A percentile compares a stretch with the other conserved stretches of the same genome.
phyloP scores from a whole-genome alignment of 441 rosid genomes.

The Macaranga tanarius region DNA sequence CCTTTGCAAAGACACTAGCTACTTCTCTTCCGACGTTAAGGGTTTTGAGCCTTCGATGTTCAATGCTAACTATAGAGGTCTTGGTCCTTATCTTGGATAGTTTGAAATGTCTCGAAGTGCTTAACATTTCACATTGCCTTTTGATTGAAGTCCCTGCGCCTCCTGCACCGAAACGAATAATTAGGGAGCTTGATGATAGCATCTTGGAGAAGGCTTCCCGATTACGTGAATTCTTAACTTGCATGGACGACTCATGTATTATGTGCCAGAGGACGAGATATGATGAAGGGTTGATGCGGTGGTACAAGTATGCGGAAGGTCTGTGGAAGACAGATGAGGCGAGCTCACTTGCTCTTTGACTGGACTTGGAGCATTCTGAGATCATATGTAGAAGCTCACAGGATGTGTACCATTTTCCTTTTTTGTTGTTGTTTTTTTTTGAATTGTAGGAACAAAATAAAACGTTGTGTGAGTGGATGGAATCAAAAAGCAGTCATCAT shows the following conservation, averaged over 20 bases:
- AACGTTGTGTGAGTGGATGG: slow-evolving; percentile 8
- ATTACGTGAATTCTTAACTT: slow-evolving; percentile 55
- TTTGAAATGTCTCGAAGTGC: slow-evolving; percentile 59
- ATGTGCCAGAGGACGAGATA: slow-evolving; percentile 71
- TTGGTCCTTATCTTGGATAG: slow-evolving; percentile 56
- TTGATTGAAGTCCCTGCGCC: slow-evolving; percentile 42
- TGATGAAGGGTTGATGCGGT: slow-evolving; percentile 84
- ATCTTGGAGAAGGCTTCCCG: slow-evolving; percentile 58
- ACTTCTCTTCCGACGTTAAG: slow-evolving; percentile 50
- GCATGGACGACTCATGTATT: slow-evolving; percentile 61
- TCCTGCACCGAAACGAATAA: slow-evolving; percentile 42
- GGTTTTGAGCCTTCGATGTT: slow-evolving; percentile 74
- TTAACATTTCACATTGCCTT: slow-evolving; percentile 81
- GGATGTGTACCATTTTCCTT: background rate
- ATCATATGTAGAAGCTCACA: slow-evolving; percentile 6
- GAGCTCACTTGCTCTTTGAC: slow-evolving; percentile 62
- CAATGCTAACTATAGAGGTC: slow-evolving; percentile 51
- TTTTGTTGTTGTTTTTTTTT: slow-evolving; percentile 18
- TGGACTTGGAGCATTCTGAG: slow-evolving; percentile 20
- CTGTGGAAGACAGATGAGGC: slow-evolving; percentile 79
- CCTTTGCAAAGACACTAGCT: slow-evolving; percentile 51
- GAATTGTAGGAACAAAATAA: slow-evolving; percentile 23
- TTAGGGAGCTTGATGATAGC: slow-evolving; percentile 46
- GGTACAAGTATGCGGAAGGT: slow-evolving; percentile 86
- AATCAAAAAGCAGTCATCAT: slow-evolving; percentile 13